A percentile compares a stretch with the other conserved stretches of the same genome.
phyloP scores from a whole-genome alignment of 208 protist species.

The Acanthamoeba sp. region DNA sequence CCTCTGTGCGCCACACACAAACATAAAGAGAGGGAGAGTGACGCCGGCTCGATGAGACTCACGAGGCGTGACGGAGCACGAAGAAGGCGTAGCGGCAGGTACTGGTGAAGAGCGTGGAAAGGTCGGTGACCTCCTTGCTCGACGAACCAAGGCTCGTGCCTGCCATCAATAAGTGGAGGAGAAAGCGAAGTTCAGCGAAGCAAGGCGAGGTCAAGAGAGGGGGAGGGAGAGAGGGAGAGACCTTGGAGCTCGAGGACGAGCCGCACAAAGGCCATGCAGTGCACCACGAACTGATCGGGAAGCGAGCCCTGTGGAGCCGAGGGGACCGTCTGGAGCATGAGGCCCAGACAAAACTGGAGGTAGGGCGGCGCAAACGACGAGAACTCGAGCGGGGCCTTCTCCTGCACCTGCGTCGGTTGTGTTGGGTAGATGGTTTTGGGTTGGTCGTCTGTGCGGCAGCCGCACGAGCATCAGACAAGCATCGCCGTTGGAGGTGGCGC shows the following conservation, averaged over 20 bases:
- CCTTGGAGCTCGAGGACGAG: slow-evolving; percentile 6
- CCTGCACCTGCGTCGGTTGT: slow-evolving; percentile 36
- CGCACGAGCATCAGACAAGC: too few relatives aligned
- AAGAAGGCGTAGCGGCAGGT: too few relatives aligned
- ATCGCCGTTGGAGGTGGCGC: too few relatives aligned
- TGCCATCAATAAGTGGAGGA: too few relatives aligned
- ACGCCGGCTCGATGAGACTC: too few relatives aligned
- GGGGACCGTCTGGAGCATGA: slow-evolving; percentile 33
- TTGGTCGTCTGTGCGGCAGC: too few relatives aligned
- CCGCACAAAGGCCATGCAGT: slow-evolving; percentile 34
- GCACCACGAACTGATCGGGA: neutral
- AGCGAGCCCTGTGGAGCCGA: neutral
- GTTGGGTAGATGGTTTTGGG: too few relatives aligned
- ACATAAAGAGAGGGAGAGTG: too few relatives aligned
- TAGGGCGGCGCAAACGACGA: neutral
- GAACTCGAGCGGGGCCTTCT: neutral
- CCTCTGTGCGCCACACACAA: neutral
- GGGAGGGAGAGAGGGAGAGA: too few relatives aligned
- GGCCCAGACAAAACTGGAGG: slow-evolving; percentile 47
- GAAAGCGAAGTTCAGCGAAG: too few relatives aligned
- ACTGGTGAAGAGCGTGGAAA: neutral
- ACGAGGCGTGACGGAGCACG: too few relatives aligned
- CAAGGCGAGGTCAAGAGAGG: too few relatives aligned
- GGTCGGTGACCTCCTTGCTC: neutral
- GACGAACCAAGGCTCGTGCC: neutral